Conservation (phyloP, 2,329 filamentous ascomycete genomes). For the Exophiala alcalophila region DNA sequence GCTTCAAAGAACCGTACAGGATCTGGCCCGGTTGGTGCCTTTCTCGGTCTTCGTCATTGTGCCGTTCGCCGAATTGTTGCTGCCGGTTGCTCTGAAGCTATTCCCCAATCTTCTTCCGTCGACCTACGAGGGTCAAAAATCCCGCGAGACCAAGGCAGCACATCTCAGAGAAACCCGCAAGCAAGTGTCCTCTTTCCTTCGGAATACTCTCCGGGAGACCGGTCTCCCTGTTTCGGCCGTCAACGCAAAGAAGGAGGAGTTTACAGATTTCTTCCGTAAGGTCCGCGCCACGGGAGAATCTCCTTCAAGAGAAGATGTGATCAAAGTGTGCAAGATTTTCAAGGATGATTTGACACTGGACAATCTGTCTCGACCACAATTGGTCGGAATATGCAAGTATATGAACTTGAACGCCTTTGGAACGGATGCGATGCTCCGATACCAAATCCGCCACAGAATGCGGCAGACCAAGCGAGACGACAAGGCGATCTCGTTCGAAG, state of each 20-base stretch:
- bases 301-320: conserved; percentile 84
- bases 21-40: conserved; percentile 85
- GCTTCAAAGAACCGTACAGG: conserved; percentile 87
- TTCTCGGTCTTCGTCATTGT: conserved; percentile 98
- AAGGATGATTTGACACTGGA: conserved; percentile 96
- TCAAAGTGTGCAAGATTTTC: conserved; percentile 99
- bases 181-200: conserved; percentile 87
- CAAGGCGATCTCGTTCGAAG: conserved; percentile 87
- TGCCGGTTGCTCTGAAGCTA: conserved; percentile 80
- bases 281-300: conserved; percentile 85
- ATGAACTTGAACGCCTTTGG: conserved; percentile 97
- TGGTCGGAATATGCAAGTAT: conserved; percentile 97
- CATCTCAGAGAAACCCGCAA: conserved; percentile 81
- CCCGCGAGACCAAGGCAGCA: conserved; percentile 83
- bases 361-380: conserved; percentile 90
- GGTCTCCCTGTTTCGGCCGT: conserved; percentile 81
- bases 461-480: conserved; percentile 99
- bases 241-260: conserved; percentile 88
- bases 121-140: conserved; percentile 90
- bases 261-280: conserved; percentile 96
- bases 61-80: conserved; percentile 85
- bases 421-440: conserved; percentile 95
- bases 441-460: conserved; percentile 96
- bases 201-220: conserved; percentile 86
- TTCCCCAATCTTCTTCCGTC: conserved; percentile 98